Evolutionary conservation across 176 grass and related monocot genomes (phyloP).

Genomic region (Lolium multiflorum): DNA sequence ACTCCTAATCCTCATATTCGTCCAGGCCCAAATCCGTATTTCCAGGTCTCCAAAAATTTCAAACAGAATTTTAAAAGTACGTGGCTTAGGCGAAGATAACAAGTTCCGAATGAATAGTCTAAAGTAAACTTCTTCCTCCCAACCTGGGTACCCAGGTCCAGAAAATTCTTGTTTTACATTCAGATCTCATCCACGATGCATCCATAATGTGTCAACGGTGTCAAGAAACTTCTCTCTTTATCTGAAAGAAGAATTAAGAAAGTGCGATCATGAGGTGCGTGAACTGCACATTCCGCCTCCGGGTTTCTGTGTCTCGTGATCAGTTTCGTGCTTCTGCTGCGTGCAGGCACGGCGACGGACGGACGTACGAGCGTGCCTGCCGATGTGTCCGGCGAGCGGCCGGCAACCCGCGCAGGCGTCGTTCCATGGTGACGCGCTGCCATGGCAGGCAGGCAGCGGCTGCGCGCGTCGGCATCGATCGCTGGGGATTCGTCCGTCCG

Average conservation of each 20-base stretch:
- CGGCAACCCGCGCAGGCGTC: neutral
- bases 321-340: neutral
- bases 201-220: neutral
- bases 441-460: neutral
- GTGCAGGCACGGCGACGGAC: neutral
- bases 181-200: neutral
- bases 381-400: neutral
- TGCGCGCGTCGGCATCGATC: neutral
- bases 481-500: neutral
- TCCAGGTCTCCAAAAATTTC: no score
- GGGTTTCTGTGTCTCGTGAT: neutral
- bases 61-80: no score
- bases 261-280: neutral
- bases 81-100: no score
- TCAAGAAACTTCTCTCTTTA: neutral
- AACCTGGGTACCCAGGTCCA: no score
- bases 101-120: no score
- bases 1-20: no score
- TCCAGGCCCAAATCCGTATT: no score
- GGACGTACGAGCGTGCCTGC: neutral
- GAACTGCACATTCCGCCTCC: neutral
- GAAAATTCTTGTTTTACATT: no score
- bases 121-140: no score
- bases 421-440: neutral
- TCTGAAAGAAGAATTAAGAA: neutral